Conservation (phyloP, 164 flowering plant genomes). For the Nelumbo lutea region DNA sequence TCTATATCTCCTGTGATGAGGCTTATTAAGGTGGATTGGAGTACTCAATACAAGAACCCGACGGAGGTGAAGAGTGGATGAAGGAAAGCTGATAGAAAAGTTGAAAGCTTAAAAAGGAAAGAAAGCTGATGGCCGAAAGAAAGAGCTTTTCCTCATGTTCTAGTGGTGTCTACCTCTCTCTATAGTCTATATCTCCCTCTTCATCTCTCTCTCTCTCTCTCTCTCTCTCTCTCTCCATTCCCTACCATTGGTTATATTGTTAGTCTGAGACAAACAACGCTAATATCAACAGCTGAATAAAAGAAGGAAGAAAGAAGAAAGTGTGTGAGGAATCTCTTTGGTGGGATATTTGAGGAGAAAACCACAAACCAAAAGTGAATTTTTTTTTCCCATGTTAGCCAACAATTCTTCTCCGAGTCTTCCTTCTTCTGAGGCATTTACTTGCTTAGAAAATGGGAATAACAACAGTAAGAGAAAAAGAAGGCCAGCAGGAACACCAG, state of each 20-base stretch:
- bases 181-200: background rate
- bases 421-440: constrained; percentile 34
- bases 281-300: constrained; percentile 1
- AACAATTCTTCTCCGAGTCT: constrained; percentile 23
- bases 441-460: constrained; percentile 41
- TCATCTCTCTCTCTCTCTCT: constrained; percentile 9
- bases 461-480: constrained; percentile 51
- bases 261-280: background rate
- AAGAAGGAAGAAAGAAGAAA: constrained; percentile 2
- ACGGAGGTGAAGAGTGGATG: constrained; percentile 20
- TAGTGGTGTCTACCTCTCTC: constrained; percentile 9
- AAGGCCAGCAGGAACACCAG: constrained; percentile 82
- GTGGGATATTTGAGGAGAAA: background rate
- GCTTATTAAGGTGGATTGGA: constrained; percentile 15
- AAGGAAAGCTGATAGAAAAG: constrained; percentile 24
- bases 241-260: constrained; percentile 10
- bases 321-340: constrained; percentile 2
- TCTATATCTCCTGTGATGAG: constrained; percentile 9
- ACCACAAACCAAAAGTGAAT: background rate
- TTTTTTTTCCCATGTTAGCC: constrained; percentile 34
- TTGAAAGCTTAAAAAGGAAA: constrained; percentile 28
- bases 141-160: constrained; percentile 22
- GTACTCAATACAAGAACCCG: constrained; percentile 16
- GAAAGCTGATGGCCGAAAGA: constrained; percentile 42
- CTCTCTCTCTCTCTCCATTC: constrained; percentile 1